Conservation (phyloP, 148 eudicot genomes). For the Nyssa sinensis region DNA sequence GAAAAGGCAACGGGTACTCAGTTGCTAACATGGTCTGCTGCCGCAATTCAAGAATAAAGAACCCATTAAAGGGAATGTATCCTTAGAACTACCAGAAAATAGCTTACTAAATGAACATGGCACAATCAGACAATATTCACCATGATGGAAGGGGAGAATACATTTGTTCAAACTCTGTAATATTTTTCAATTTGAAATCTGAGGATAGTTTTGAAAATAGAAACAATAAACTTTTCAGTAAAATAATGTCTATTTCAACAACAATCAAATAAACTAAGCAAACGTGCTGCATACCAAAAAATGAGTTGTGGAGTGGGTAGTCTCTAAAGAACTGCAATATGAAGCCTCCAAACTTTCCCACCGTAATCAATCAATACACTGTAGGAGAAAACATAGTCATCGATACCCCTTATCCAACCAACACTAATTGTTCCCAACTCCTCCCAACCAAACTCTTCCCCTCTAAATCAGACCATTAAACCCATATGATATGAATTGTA, state of each 20-base stretch:
- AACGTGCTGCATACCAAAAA: slow-evolving; percentile 85
- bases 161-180: slow-evolving; percentile 6
- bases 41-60: slow-evolving; percentile 71
- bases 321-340: slow-evolving; percentile 78
- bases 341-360: slow-evolving; percentile 81
- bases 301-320: slow-evolving; percentile 60
- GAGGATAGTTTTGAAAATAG: slow-evolving; percentile 15
- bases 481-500: slow-evolving; percentile 14
- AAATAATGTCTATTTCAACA: slow-evolving; percentile 20
- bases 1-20: slow-evolving; percentile 87
- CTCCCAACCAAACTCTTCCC: slow-evolving; percentile 36
- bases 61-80: slow-evolving; percentile 55
- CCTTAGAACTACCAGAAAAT: slow-evolving; percentile 62
- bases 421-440: slow-evolving; percentile 43
- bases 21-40: slow-evolving; percentile 79
- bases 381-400: slow-evolving; percentile 99
- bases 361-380: slow-evolving; percentile 81
- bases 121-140: slow-evolving; percentile 42
- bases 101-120: slow-evolving; percentile 60
- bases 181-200: slow-evolving; percentile 22
- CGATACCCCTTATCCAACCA: slow-evolving; percentile 72
- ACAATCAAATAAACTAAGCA: slow-evolving; percentile 56
- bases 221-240: slow-evolving; percentile 19
- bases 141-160: slow-evolving; percentile 29
- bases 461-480: slow-evolving; percentile 22